phyloP scores from a whole-genome alignment of 768 basidiomycete genomes.

The Mrakia gelida region DNA sequence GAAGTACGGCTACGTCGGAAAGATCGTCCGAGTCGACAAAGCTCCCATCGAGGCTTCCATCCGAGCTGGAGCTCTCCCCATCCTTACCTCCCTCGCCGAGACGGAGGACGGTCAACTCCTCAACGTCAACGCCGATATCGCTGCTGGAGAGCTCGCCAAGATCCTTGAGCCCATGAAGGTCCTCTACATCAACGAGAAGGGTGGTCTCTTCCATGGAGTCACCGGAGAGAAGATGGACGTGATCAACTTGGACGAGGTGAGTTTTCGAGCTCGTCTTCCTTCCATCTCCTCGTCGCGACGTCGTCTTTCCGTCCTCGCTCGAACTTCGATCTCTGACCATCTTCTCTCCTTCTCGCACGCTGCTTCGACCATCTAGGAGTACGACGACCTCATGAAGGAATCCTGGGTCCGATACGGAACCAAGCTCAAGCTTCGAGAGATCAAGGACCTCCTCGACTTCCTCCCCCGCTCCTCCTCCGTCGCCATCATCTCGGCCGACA shows the following conservation, averaged over 20 bases:
- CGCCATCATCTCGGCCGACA: conserved; percentile 88
- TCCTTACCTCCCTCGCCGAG: conserved; percentile 91
- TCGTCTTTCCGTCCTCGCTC: too few species aligned
- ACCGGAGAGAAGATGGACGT: conserved; percentile 93
- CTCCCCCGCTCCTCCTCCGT: conserved; percentile 97
- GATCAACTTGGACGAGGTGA: conserved; percentile 95
- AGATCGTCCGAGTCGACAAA: conserved; percentile 91
- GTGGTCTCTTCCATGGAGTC: conserved; percentile 94
- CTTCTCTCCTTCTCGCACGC: neutral
- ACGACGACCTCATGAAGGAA: conserved; percentile 92
- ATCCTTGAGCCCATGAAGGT: conserved; percentile 98
- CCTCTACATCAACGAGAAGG: conserved; percentile 96
- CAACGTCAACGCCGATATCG: conserved; percentile 98
- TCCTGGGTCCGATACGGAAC: conserved; percentile 99
- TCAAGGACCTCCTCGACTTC: conserved; percentile 97
- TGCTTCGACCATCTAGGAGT: conserved; percentile 58
- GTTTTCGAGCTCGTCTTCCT: neutral
- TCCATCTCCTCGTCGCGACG: too few species aligned
- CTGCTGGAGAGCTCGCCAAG: conserved; percentile 94
- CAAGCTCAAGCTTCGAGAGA: conserved; percentile 97
- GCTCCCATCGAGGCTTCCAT: conserved; percentile 95
- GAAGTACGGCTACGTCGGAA: conserved; percentile 93
- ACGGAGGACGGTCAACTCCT: conserved; percentile 94
- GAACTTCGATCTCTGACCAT: neutral
- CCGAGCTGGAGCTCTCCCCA: conserved; percentile 90